Evolutionary conservation across 257 asterid genomes (phyloP).

Genomic region (Nicotiana sylvestris): DNA sequence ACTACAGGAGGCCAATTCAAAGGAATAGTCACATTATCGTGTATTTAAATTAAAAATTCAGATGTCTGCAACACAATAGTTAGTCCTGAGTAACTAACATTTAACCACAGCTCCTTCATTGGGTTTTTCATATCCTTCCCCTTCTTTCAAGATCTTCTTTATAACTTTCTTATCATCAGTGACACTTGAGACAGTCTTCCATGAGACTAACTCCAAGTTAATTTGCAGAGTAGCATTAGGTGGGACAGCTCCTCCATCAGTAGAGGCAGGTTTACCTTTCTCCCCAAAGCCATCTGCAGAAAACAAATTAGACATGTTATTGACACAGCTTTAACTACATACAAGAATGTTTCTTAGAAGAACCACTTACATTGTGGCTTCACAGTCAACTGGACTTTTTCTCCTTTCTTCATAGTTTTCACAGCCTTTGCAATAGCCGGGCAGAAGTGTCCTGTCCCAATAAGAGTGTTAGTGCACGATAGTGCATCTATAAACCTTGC

Average conservation of each 20-base stretch:
- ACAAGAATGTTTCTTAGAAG: background rate
- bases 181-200: constrained; percentile 48
- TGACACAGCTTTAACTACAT: background rate
- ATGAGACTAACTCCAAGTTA: constrained; percentile 39
- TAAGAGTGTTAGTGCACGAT: background rate
- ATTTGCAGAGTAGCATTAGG: constrained; percentile 43
- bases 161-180: constrained; percentile 43
- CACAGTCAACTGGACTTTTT: constrained; percentile 47
- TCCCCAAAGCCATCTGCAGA: constrained; percentile 60
- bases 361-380: constrained; percentile 48
- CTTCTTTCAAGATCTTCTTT: constrained; percentile 50
- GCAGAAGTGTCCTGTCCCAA: constrained; percentile 43
- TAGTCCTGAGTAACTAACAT: constrained; percentile 21
- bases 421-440: constrained; percentile 58
- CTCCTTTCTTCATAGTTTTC: constrained; percentile 64
- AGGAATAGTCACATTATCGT: background rate
- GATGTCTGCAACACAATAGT: background rate
- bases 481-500: background rate
- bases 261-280: constrained; percentile 46
- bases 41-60: background rate
- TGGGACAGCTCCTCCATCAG: constrained; percentile 40
- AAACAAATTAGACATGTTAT: background rate
- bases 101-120: constrained; percentile 52
- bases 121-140: constrained; percentile 50
- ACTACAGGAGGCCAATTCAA: constrained; percentile 24